These are phyloP conservation scores for Starmerella asiatica DNA, from an alignment of 805 yeast species.

Conservation along the genomic window DNA sequence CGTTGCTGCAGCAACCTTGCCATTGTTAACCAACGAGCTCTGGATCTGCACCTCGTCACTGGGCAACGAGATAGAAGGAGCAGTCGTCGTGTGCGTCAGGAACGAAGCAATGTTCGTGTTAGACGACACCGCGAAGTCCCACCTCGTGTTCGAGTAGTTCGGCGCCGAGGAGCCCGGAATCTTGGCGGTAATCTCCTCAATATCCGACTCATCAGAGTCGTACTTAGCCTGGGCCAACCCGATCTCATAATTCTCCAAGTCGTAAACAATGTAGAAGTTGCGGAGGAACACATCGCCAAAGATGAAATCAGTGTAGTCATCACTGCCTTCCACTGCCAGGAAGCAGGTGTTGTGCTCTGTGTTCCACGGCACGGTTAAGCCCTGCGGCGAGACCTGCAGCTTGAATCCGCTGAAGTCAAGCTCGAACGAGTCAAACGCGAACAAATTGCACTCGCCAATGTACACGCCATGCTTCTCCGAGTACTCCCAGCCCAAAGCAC, in stretches of 20 bases:
- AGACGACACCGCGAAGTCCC: neutral
- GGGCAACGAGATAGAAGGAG: neutral
- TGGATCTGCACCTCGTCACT: neutral
- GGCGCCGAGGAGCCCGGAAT: constrained; percentile 14
- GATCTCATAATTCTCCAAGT: constrained; percentile 43
- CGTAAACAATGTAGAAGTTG: constrained; percentile 52
- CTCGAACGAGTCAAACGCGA: constrained; percentile 23
- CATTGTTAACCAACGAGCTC: neutral
- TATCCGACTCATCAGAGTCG: constrained; percentile 18
- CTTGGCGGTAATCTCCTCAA: constrained; percentile 13
- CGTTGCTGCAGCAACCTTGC: no score
- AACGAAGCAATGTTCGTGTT: neutral
- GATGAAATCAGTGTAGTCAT: constrained; percentile 26
- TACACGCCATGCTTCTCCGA: constrained; percentile 30
- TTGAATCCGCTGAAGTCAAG: constrained; percentile 32
- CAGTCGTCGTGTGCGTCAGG: neutral
- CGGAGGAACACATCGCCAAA: constrained; percentile 58
- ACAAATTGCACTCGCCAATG: constrained; percentile 27
- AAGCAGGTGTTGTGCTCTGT: constrained; percentile 15
- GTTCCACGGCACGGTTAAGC: constrained; percentile 23
- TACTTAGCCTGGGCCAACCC: constrained; percentile 41
- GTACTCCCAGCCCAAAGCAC: constrained; percentile 27
- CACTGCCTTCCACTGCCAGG: constrained; percentile 21
- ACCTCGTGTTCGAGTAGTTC: constrained; percentile 8
- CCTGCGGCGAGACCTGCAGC: constrained; percentile 33